phyloP scores from a whole-genome alignment of 331 rosid genomes.

The Quercus phellos region DNA sequence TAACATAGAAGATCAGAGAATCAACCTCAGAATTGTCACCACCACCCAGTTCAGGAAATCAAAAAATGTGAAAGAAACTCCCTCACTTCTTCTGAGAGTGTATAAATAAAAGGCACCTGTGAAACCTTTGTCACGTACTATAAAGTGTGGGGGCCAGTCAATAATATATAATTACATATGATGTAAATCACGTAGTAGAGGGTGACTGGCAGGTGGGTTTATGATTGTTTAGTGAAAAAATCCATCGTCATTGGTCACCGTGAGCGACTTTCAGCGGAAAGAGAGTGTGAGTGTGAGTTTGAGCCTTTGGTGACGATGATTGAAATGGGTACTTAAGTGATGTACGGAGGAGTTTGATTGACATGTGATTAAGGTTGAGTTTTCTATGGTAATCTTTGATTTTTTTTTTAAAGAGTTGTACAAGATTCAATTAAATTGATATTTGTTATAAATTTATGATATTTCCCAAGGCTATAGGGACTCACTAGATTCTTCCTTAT shows the following conservation, averaged over 20 bases:
- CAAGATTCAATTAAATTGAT: too few species aligned
- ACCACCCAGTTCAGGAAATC: not conserved
- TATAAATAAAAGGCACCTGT: not conserved
- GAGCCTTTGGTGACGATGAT: not conserved
- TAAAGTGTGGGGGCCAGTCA: not conserved
- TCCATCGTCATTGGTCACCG: not conserved
- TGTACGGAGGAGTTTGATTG: not conserved
- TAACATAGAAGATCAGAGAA: not conserved
- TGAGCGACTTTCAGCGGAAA: not conserved
- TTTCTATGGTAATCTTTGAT: too few species aligned
- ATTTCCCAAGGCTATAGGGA: too few species aligned
- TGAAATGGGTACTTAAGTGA: not conserved
- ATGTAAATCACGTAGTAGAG: not conserved
- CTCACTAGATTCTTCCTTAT: too few species aligned
- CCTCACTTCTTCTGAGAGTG: not conserved
- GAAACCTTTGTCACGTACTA: not conserved
- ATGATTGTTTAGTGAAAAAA: not conserved
- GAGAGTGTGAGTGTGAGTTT: not conserved
- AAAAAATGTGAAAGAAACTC: not conserved
- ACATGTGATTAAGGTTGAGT: not conserved
- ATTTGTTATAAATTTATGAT: too few species aligned
- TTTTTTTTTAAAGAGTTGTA: too few species aligned
- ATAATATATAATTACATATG: too few species aligned
- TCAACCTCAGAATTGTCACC: slow-evolving; percentile 5
- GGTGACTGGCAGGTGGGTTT: slow-evolving; percentile 2